A percentile compares a stretch with the other conserved stretches of the same genome.
These are phyloP conservation scores for Amniculicola lignicola DNA, from an alignment of 495 filamentous ascomycete species.

Conservation along the genomic window DNA sequence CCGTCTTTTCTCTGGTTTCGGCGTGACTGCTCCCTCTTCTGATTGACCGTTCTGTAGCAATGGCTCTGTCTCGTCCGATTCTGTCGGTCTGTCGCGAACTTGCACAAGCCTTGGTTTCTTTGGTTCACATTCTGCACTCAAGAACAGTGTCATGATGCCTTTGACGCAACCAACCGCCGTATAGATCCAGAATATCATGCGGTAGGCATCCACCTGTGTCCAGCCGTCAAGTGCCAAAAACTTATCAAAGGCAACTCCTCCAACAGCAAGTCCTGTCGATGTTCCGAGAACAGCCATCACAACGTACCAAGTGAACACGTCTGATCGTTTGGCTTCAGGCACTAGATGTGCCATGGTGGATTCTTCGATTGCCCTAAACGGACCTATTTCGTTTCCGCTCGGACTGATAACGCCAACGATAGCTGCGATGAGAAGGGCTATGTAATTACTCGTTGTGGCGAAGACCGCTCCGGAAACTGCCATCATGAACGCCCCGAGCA, in stretches of 20 bases:
- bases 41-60: conserved; percentile 8
- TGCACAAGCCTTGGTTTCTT: background rate
- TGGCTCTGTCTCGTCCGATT: conserved; percentile 23
- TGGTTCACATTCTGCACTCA: conserved; percentile 62
- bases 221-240: conserved; percentile 51
- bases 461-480: conserved; percentile 65
- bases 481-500: conserved; percentile 68
- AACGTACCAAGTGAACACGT: conserved; percentile 82
- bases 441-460: conserved; percentile 65
- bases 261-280: conserved; percentile 61
- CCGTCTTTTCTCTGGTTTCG: background rate
- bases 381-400: conserved; percentile 50
- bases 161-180: conserved; percentile 66
- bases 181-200: conserved; percentile 67
- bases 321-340: conserved; percentile 55
- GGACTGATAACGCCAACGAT: conserved; percentile 81
- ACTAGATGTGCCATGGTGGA: conserved; percentile 74
- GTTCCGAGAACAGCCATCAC: conserved; percentile 63
- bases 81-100: conserved; percentile 7
- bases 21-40: background rate
- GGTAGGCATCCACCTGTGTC: conserved; percentile 60
- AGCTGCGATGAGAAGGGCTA: conserved; percentile 68
- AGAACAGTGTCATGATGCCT: conserved; percentile 53
- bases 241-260: conserved; percentile 62
- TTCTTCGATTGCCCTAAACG: conserved; percentile 84